These are phyloP conservation scores for Magnolia changhungtana DNA, from an alignment of 164 flowering plant species.

Conservation along the genomic window DNA sequence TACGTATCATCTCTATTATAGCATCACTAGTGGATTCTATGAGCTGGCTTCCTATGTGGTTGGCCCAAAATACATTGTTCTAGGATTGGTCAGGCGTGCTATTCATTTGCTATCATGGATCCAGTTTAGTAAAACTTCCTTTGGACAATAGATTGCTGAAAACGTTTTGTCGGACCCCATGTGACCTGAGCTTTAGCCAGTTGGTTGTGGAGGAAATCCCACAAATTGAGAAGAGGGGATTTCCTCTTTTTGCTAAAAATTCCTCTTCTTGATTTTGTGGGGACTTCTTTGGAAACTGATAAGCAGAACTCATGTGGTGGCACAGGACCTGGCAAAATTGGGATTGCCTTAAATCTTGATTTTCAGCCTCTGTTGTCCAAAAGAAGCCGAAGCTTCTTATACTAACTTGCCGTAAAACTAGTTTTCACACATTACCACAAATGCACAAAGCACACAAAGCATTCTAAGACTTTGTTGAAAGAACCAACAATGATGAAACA, in stretches of 20 bases:
- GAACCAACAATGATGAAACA: no score
- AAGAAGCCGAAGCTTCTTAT: not conserved
- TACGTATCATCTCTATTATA: no score
- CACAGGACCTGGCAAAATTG: not conserved
- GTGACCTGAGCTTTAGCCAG: not conserved
- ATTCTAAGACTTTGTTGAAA: no score
- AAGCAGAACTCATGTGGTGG: not conserved
- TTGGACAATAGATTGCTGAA: not conserved
- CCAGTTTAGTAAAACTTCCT: not conserved
- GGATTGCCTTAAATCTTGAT: not conserved
- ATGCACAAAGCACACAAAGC: no score
- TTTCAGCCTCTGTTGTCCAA: not conserved
- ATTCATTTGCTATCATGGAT: not conserved
- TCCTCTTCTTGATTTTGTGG: not conserved
- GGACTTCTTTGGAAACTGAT: not conserved
- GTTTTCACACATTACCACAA: not conserved
- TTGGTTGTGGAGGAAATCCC: not conserved
- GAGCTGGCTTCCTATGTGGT: not conserved
- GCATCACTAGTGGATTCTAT: not conserved
- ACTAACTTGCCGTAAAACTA: not conserved
- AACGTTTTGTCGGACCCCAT: not conserved
- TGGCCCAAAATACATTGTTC: not conserved
- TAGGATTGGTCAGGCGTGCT: not conserved
- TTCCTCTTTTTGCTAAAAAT: no score
- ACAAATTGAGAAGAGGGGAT: not conserved